Evolutionary conservation across 345 rosid genomes (phyloP), one percentile per base, ranked within the genome.

Genomic region (Reutealis trisperma): DNA sequence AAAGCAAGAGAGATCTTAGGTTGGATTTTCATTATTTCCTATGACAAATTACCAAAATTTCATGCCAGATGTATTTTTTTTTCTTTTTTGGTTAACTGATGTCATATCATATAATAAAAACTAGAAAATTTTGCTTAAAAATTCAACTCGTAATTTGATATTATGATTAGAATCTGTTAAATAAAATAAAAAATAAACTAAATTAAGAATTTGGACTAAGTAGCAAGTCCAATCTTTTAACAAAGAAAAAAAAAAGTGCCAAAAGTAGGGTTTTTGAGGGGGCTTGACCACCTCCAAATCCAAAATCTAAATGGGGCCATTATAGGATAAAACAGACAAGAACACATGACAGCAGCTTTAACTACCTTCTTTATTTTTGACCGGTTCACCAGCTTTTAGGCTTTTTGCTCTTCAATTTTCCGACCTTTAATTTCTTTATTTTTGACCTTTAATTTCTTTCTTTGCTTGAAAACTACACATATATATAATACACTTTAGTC

Each of bases 321-420:
- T 6, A 49, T n/a, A 5, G 34, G 63, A 42, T 68, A 27, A 34
- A 21, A n/a, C 59, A 79, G 81, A 78, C 77, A 81, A 70, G 57
- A 70, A 67, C 77, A 75, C 65, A 62, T 65, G 71, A 65, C 75
- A 81, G 47, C 5, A 65, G 47, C 54, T 27, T 37, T 27, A 70
- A 78, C 63, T 70, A 64, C 71, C 64, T 22, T 77, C 70, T 66
- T 64, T 37, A 34, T 34, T 81, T 80, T 84, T 87, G 84, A 84
- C 87, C 82, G 73, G 54, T 80, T 86, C 79, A 86, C 81, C 67
- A 60, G 6, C 62, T 24, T 22, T 64, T 27, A 16, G 14, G 12
- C 12, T 67, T 68, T 49, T 47, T 1, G 3, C 67, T 51, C 32
- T 0, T 34, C 44, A 47, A 42, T 37, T 76, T 69, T 69, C 25